A percentile compares a stretch with the other conserved stretches of the same genome.
Conservation (phyloP, 257 asterid genomes). For the Rubia yunnanensis region DNA sequence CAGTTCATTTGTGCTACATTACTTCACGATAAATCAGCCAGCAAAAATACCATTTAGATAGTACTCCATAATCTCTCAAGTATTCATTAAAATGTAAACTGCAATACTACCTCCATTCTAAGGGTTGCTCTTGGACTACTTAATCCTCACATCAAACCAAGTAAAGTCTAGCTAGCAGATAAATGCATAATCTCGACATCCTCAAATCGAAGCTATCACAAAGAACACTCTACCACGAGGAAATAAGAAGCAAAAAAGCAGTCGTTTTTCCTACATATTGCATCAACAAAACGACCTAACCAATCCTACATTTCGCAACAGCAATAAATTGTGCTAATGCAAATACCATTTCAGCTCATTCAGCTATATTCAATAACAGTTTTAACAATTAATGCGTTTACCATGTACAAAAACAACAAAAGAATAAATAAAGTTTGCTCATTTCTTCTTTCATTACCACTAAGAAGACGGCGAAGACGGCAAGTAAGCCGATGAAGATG, state of each 20-base stretch:
- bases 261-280: no score
- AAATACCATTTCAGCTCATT: background rate
- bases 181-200: background rate
- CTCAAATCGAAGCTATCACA: background rate
- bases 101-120: no score
- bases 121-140: no score
- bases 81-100: no score
- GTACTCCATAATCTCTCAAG: no score
- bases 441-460: conserved; percentile 39
- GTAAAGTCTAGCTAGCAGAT: background rate
- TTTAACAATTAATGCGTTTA: background rate
- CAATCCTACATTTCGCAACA: background rate
- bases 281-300: background rate
- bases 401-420: background rate
- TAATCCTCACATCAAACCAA: no score
- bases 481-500: conserved; percentile 38
- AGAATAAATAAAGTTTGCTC: background rate
- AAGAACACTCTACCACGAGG: background rate
- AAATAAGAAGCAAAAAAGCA: background rate
- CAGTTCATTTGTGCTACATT: no score
- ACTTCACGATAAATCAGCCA: no score
- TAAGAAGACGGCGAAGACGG: conserved; percentile 35
- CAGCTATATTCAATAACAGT: background rate
- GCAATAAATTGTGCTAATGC: background rate
- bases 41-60: no score